phyloP scores from a whole-genome alignment of 2,329 filamentous ascomycete species.

The Dryadomyces quercus-mongolicae region DNA sequence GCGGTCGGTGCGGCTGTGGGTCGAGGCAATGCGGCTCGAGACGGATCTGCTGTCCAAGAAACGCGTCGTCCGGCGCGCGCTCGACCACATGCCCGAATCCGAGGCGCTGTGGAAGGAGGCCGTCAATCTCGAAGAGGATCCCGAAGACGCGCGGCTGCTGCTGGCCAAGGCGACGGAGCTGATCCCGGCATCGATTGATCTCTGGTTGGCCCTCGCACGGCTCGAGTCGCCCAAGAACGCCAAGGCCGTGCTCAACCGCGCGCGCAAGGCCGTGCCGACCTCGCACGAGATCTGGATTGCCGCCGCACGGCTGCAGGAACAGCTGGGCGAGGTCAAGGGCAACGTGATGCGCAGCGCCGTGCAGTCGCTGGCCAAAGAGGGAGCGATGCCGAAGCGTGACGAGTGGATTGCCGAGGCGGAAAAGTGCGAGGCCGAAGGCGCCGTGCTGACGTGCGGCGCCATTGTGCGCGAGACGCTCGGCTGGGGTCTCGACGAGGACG shows the following conservation, averaged over 20 bases:
- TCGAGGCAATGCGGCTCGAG: constrained; percentile 90
- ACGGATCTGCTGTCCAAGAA: constrained; percentile 75
- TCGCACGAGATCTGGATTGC: constrained; percentile 97
- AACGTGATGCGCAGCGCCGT: constrained; percentile 94
- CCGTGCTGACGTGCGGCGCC: constrained; percentile 70
- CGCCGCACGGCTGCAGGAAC: constrained; percentile 80
- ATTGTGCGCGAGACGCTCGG: constrained; percentile 90
- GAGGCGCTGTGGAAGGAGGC: constrained; percentile 97
- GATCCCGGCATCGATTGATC: constrained; percentile 82
- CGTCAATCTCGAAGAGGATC: constrained; percentile 87
- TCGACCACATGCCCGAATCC: constrained; percentile 88
- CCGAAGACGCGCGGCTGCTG: constrained; percentile 74
- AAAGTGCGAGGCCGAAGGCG: constrained; percentile 85
- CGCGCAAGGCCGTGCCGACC: constrained; percentile 83
- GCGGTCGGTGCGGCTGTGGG: constrained; percentile 79
- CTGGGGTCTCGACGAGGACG: constrained; percentile 88
- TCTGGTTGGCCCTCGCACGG: constrained; percentile 88
- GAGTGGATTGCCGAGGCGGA: constrained; percentile 96
- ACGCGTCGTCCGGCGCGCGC: constrained; percentile 77
- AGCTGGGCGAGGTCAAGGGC: constrained; percentile 62
- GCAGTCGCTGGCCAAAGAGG: constrained; percentile 76
- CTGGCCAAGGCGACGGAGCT: constrained; percentile 92
- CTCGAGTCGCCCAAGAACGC: constrained; percentile 85
- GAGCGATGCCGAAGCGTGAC: constrained; percentile 92
- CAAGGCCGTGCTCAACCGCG: constrained; percentile 88